These are phyloP conservation scores for Citrus inodora DNA, from an alignment of 345 rosid genomes.

Conservation along the genomic window DNA sequence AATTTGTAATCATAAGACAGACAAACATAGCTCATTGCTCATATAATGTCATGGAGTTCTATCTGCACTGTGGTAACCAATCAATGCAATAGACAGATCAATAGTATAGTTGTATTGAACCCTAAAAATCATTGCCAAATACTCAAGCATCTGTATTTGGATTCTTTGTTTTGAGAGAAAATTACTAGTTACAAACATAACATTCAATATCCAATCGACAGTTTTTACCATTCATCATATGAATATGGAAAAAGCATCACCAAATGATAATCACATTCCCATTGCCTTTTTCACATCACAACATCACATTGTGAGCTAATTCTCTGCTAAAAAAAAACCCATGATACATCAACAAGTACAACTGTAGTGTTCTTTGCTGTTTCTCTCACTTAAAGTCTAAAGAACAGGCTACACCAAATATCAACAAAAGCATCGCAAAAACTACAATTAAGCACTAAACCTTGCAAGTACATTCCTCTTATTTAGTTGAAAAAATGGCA, in stretches of 20 bases:
- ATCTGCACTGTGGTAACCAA: background rate
- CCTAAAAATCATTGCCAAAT: background rate
- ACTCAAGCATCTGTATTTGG: too few relatives aligned
- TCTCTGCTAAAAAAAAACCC: background rate
- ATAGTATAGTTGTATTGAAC: background rate
- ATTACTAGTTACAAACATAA: background rate
- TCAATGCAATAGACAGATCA: background rate
- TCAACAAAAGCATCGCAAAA: background rate
- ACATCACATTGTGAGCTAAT: background rate
- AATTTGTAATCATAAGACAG: background rate
- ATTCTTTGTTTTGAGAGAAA: background rate
- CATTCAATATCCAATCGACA: background rate
- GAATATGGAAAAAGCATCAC: background rate
- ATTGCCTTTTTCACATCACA: background rate
- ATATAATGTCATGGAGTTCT: background rate
- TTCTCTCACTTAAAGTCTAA: background rate
- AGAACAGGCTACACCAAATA: background rate
- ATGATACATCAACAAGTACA: background rate
- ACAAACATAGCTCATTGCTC: background rate
- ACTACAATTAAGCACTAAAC: slow-evolving; percentile 12
- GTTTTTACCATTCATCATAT: background rate
- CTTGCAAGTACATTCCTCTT: background rate
- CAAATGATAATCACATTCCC: background rate
- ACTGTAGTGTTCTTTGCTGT: background rate
- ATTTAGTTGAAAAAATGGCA: slow-evolving; percentile 1